Evolutionary conservation across 345 rosid genomes (phyloP).

Genomic region (Brassica carinata): DNA sequence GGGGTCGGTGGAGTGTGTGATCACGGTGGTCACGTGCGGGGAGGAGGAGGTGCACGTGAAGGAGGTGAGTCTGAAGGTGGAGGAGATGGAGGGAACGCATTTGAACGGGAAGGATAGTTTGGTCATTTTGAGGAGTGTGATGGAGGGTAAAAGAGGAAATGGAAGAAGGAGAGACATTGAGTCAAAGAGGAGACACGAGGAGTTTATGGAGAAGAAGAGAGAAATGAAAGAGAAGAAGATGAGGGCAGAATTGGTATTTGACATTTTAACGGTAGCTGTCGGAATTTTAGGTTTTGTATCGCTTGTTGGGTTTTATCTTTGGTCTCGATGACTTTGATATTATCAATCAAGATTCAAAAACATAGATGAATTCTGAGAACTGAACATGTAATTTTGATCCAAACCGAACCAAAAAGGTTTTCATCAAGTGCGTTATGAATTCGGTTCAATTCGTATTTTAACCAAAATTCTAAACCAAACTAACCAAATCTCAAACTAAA

Average conservation of each 20-base stretch:
- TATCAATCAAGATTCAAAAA: background rate
- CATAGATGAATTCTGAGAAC: background rate
- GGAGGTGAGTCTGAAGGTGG: constrained; percentile 67
- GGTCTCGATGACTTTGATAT: constrained; percentile 31
- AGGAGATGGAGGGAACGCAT: constrained; percentile 69
- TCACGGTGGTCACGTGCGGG: constrained; percentile 60
- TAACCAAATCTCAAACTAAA: background rate
- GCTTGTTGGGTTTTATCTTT: constrained; percentile 39
- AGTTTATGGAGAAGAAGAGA: constrained; percentile 52
- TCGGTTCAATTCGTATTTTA: background rate
- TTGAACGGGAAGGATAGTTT: constrained; percentile 68
- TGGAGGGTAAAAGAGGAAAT: constrained; percentile 59
- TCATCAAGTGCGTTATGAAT: background rate
- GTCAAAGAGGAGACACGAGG: constrained; percentile 45
- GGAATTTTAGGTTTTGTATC: constrained; percentile 50
- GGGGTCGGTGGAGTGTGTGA: constrained; percentile 42
- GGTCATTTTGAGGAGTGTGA: constrained; percentile 46
- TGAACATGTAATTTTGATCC: background rate
- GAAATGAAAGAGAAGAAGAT: constrained; percentile 52
- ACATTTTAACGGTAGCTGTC: constrained; percentile 49
- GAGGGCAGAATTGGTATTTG: constrained; percentile 55
- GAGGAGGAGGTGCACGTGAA: constrained; percentile 67
- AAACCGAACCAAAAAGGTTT: background rate
- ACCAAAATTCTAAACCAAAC: background rate
- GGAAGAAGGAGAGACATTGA: constrained; percentile 34